phyloP scores from a whole-genome alignment of 2,329 filamentous ascomycete species.

The Ceratocystis diversiconidia region DNA sequence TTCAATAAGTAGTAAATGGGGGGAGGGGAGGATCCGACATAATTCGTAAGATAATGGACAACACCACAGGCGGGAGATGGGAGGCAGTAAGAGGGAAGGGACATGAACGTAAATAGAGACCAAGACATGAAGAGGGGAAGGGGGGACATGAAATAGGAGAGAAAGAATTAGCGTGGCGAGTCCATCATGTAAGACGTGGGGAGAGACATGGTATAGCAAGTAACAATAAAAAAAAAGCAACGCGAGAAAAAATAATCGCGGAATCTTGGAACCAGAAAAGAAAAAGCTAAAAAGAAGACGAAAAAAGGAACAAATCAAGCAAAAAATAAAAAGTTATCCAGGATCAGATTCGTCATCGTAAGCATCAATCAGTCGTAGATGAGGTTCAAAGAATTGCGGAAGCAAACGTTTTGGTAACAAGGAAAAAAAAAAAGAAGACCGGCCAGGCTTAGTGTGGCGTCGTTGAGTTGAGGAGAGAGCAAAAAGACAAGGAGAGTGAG shows the following conservation, averaged over 20 bases:
- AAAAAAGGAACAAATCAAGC: neutral
- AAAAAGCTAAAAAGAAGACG: neutral
- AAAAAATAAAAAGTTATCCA: neutral
- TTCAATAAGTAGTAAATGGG: constrained; percentile 1
- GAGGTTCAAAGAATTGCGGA: constrained; percentile 14
- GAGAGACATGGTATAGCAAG: neutral
- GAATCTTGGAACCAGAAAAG: neutral
- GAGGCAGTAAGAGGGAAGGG: neutral
- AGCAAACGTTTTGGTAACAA: neutral
- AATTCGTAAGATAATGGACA: constrained; percentile 17
- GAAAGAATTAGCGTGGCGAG: constrained; percentile 14
- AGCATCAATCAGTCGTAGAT: constrained; percentile 16
- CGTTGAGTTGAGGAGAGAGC: neutral
- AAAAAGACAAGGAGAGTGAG: neutral
- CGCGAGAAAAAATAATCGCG: neutral
- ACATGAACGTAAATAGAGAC: too few relatives aligned
- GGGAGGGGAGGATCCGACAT: constrained; percentile 12
- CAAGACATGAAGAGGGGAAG: neutral
- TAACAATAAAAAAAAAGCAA: constrained; percentile 10
- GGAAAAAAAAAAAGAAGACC: neutral
- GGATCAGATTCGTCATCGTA: constrained; percentile 16
- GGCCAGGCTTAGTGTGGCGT: neutral
- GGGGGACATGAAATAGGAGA: constrained; percentile 1
- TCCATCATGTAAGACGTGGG: constrained; percentile 11
- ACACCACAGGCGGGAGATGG: neutral